These are phyloP conservation scores for Cymodocea nodosa DNA, from an alignment of 116 monocot species.

Conservation along the genomic window DNA sequence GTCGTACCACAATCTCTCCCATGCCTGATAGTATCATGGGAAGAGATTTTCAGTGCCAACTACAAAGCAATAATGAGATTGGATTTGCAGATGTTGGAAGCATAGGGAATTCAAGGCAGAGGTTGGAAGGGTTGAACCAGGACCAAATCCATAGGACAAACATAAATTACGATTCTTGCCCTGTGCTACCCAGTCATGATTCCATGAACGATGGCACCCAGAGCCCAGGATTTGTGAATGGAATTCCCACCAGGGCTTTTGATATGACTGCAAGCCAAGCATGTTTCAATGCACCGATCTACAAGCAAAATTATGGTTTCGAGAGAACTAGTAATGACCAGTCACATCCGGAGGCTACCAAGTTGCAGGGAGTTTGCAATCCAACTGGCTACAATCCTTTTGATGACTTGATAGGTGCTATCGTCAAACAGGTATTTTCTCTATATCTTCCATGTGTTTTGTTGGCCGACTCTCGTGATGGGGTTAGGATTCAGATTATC, in stretches of 20 bases:
- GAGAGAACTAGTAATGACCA: constrained; percentile 21
- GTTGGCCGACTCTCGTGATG: neutral
- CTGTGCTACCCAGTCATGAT: constrained; percentile 4
- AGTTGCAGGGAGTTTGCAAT: constrained; percentile 25
- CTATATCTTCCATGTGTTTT: neutral
- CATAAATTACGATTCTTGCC: constrained; percentile 6
- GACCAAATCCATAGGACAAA: constrained; percentile 9
- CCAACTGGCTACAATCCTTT: constrained; percentile 30
- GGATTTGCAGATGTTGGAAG: constrained; percentile 24
- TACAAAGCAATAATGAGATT: constrained; percentile 9
- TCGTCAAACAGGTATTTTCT: constrained; percentile 36
- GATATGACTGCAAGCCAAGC: constrained; percentile 11
- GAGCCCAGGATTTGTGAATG: constrained; percentile 7
- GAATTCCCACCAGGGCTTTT: constrained; percentile 1
- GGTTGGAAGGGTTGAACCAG: constrained; percentile 11
- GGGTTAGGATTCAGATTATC: too few species aligned
- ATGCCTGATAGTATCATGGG: constrained; percentile 14
- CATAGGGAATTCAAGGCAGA: constrained; percentile 4
- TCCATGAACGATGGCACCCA: constrained; percentile 6
- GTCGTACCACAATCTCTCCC: constrained; percentile 5
- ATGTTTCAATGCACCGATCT: constrained; percentile 12
- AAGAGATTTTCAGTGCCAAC: constrained; percentile 13
- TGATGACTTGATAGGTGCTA: constrained; percentile 50
- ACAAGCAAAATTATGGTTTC: constrained; percentile 2
- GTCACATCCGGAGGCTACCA: constrained; percentile 11